Percentiles rank a stretch among this genome's conserved stretches.
Conservation (phyloP, 257 asterid genomes). For the Gynochthodes officinalis region DNA sequence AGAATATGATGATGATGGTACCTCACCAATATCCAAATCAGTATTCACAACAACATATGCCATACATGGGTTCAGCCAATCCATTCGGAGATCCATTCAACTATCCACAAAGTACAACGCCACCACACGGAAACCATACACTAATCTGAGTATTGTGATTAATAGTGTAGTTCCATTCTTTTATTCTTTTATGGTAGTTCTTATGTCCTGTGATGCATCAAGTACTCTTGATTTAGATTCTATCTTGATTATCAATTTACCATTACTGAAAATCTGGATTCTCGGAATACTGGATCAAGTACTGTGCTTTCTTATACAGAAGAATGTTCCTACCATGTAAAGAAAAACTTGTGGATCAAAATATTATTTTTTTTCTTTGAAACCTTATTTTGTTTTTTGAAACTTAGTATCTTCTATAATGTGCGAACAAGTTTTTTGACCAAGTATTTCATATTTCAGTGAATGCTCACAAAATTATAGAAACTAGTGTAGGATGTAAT, state of each 20-base stretch:
- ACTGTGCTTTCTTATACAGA: neutral
- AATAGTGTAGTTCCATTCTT: neutral
- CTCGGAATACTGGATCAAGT: neutral
- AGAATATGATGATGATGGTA: constrained; percentile 37
- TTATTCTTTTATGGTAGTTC: neutral
- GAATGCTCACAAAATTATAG: too few species aligned
- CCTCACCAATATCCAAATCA: constrained; percentile 40
- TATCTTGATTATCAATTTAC: neutral
- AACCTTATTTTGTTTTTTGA: neutral
- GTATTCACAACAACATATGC: constrained; percentile 43
- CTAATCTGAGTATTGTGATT: constrained; percentile 31
- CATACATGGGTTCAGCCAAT: constrained; percentile 37
- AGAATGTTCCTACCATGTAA: neutral
- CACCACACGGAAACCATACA: constrained; percentile 46
- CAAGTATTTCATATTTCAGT: too few species aligned
- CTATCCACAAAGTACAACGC: constrained; percentile 39
- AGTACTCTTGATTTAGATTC: neutral
- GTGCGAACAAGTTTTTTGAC: too few species aligned
- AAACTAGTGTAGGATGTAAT: too few species aligned
- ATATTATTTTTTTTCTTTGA: neutral
- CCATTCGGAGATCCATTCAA: constrained; percentile 69
- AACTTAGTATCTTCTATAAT: too few species aligned
- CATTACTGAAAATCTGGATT: neutral
- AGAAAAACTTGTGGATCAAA: neutral
- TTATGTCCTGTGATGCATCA: neutral